Evolutionary conservation across 305 asterid genomes (phyloP).

Genomic region (Salvia sclarea): DNA sequence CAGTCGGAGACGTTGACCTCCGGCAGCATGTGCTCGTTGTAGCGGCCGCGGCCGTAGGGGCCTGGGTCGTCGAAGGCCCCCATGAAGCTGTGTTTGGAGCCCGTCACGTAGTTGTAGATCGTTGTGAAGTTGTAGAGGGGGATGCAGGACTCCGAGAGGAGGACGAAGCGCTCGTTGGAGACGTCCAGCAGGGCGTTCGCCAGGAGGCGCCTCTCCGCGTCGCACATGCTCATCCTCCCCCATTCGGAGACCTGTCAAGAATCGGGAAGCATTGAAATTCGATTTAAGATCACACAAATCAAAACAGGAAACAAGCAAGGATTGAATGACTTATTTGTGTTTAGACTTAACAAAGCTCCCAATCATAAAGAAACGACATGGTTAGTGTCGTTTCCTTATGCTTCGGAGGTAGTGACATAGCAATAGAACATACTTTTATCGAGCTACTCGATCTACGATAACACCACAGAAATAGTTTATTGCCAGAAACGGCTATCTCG

Average conservation of each 20-base stretch:
- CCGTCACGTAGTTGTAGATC: constrained; percentile 57
- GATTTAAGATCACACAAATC: background rate
- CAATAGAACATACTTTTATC: background rate
- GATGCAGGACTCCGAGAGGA: constrained; percentile 88
- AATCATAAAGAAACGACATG: background rate
- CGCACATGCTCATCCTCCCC: constrained; percentile 95
- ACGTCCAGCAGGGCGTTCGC: constrained; percentile 88
- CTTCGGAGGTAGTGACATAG: background rate
- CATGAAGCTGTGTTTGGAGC: constrained; percentile 72
- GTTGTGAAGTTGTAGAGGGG: constrained; percentile 74
- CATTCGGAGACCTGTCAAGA: constrained; percentile 65
- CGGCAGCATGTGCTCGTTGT: constrained; percentile 62
- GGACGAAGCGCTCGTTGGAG: constrained; percentile 75
- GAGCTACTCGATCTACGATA: background rate
- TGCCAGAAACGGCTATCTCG: background rate
- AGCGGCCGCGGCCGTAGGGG: constrained; percentile 85
- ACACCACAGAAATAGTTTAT: background rate
- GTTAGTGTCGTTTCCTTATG: background rate
- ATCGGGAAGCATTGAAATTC: background rate
- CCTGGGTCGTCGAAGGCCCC: constrained; percentile 94
- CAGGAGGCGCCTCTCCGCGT: constrained; percentile 87
- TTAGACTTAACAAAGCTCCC: background rate
- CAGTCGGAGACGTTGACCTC: constrained; percentile 70
- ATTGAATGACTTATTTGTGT: no score
- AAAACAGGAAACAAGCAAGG: background rate